phyloP scores from a whole-genome alignment of 352 stramenopile species.

The Globisporangium rhizosaccharum region DNA sequence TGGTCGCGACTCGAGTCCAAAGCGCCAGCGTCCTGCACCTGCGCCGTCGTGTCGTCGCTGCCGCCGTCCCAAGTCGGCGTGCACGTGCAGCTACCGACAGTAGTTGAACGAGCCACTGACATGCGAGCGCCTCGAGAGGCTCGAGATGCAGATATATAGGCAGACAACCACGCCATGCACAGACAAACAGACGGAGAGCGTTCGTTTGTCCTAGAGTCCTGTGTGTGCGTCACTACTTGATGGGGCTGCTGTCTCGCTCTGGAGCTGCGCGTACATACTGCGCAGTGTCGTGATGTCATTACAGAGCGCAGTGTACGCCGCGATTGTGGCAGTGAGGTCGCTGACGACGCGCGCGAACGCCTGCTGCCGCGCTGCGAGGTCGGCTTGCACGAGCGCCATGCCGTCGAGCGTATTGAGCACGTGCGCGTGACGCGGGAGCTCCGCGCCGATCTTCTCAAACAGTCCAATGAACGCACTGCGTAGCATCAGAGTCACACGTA shows the following conservation, averaged over 20 bases:
- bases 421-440: conserved; percentile 27
- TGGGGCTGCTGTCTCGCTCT: neutral
- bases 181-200: neutral
- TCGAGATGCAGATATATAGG: too few species aligned
- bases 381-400: conserved; percentile 5
- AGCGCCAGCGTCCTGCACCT: conserved; percentile 20
- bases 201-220: neutral
- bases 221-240: neutral
- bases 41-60: conserved; percentile 48
- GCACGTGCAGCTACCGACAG: conserved; percentile 45
- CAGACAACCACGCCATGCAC: too few species aligned
- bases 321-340: conserved; percentile 18
- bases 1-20: conserved; percentile 30
- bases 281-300: conserved; percentile 24
- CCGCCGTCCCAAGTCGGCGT: conserved; percentile 42
- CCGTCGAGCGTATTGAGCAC: conserved; percentile 21
- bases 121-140: too few species aligned
- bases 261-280: conserved; percentile 23
- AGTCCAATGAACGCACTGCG: conserved; percentile 39
- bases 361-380: conserved; percentile 11
- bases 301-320: conserved; percentile 20
- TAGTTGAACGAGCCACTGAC: conserved; percentile 3
- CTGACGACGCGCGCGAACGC: conserved; percentile 23
- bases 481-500: neutral
- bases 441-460: conserved; percentile 42